Evolutionary conservation across 345 rosid genomes (phyloP).

Genomic region (Firmiana major): DNA sequence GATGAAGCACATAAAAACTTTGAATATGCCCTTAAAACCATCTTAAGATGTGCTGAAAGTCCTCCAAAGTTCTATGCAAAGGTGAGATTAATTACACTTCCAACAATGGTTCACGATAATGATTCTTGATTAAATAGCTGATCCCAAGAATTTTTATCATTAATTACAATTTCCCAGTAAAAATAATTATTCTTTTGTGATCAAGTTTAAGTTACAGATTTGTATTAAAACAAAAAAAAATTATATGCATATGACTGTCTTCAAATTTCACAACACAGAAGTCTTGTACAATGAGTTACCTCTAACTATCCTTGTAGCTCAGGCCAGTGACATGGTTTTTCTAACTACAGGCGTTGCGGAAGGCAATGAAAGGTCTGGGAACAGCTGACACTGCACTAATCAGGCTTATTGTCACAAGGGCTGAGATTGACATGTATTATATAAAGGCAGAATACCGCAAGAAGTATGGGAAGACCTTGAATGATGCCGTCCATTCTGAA

Average conservation of each 20-base stretch:
- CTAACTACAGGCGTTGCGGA: conserved; percentile 38
- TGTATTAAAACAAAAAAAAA: too few relatives aligned
- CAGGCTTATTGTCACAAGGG: conserved; percentile 52
- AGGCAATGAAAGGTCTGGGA: conserved; percentile 63
- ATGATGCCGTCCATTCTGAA: conserved; percentile 53
- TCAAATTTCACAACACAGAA: too few relatives aligned
- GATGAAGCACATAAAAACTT: conserved; percentile 49
- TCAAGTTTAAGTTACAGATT: too few relatives aligned
- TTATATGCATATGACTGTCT: too few relatives aligned
- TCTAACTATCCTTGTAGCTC: background rate
- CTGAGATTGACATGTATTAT: conserved; percentile 53
- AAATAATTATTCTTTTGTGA: too few relatives aligned
- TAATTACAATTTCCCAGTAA: too few relatives aligned
- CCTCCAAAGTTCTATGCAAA: conserved; percentile 51
- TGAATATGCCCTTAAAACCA: conserved; percentile 45
- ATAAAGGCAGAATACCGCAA: conserved; percentile 45
- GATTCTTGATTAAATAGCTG: background rate
- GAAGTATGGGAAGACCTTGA: conserved; percentile 44
- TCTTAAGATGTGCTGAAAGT: conserved; percentile 52
- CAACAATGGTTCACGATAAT: background rate
- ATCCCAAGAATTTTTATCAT: too few relatives aligned
- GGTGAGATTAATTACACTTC: conserved; percentile 22
- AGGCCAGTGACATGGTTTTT: background rate
- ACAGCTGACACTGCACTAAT: conserved; percentile 51
- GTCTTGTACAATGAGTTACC: too few relatives aligned